Conservation (phyloP, 2,329 filamentous ascomycete species). For the Ceratocystis variospora region DNA sequence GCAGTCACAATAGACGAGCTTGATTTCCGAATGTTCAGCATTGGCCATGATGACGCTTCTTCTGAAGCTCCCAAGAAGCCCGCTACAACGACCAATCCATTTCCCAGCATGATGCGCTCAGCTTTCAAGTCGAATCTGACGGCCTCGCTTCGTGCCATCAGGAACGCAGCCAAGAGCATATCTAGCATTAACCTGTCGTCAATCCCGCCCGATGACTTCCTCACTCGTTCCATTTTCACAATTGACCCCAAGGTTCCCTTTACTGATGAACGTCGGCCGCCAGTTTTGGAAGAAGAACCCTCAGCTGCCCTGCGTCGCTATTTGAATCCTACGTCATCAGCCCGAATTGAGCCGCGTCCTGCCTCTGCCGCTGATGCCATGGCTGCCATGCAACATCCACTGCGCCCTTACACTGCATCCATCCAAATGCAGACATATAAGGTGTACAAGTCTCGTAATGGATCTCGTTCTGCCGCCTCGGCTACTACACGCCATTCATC, state of each 20-base stretch:
- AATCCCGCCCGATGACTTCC: conserved; percentile 51
- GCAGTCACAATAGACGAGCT: conserved; percentile 37
- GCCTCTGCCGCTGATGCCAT: conserved; percentile 23
- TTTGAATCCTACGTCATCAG: conserved; percentile 42
- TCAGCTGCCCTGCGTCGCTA: conserved; percentile 54
- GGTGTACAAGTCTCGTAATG: conserved; percentile 36
- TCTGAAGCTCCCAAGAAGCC: neutral
- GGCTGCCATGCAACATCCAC: conserved; percentile 20
- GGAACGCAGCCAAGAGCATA: conserved; percentile 50
- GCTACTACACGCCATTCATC: conserved; percentile 26
- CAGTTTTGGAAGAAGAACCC: conserved; percentile 47
- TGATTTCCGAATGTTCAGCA: conserved; percentile 24
- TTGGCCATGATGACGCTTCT: conserved; percentile 17
- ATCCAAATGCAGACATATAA: conserved; percentile 63
- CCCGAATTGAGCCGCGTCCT: conserved; percentile 14
- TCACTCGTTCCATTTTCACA: conserved; percentile 53
- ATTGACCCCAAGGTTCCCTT: conserved; percentile 53
- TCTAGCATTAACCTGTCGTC: conserved; percentile 49
- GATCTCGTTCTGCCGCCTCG: conserved; percentile 22
- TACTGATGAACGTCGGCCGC: conserved; percentile 52
- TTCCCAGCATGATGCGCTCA: conserved; percentile 18
- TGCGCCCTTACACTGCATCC: conserved; percentile 44
- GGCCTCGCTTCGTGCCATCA: conserved; percentile 49
- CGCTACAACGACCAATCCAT: conserved; percentile 2
- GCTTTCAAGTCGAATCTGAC: conserved; percentile 58